phyloP scores from a whole-genome alignment of 2,329 filamentous ascomycete species.

The Pseudomassariella vexata region DNA sequence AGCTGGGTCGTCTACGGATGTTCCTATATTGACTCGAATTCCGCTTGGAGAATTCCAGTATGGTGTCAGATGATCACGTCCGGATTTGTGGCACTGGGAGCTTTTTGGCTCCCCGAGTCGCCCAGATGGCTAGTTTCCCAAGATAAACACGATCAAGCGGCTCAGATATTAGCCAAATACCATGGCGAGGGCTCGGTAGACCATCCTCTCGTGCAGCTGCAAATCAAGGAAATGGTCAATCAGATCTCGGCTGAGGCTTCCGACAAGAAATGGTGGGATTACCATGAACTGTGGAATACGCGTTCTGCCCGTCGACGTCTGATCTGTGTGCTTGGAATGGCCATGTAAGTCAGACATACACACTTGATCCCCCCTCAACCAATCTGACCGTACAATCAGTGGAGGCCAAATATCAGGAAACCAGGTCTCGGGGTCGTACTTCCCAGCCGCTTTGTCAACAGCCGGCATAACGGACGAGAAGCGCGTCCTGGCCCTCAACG shows the following conservation, averaged over 20 bases:
- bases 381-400: too few species aligned
- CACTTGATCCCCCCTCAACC: too few species aligned
- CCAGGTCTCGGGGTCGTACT: slow-evolving; percentile 46
- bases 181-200: slow-evolving; percentile 42
- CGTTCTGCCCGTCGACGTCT: slow-evolving; percentile 42
- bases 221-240: slow-evolving; percentile 41
- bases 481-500: slow-evolving; percentile 43
- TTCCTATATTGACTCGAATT: slow-evolving; percentile 29
- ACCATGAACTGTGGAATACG: slow-evolving; percentile 45
- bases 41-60: slow-evolving; percentile 44
- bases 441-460: slow-evolving; percentile 43
- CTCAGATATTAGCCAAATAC: slow-evolving; percentile 34
- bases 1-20: slow-evolving; percentile 48
- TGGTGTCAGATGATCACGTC: slow-evolving; percentile 48
- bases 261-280: slow-evolving; percentile 52
- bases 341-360: too few species aligned
- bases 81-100: slow-evolving; percentile 35
- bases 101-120: slow-evolving; percentile 11
- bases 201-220: slow-evolving; percentile 44
- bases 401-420: slow-evolving; percentile 50
- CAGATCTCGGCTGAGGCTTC: slow-evolving; percentile 42
- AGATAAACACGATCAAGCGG: slow-evolving; percentile 30
- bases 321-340: slow-evolving; percentile 44
- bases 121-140: slow-evolving; percentile 11
- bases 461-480: slow-evolving; percentile 44